Evolutionary conservation across 225 moss, liverwort and hornwort genomes (phyloP), one percentile per base, ranked within the genome.

Genomic region (Pleurozium schreberi): DNA sequence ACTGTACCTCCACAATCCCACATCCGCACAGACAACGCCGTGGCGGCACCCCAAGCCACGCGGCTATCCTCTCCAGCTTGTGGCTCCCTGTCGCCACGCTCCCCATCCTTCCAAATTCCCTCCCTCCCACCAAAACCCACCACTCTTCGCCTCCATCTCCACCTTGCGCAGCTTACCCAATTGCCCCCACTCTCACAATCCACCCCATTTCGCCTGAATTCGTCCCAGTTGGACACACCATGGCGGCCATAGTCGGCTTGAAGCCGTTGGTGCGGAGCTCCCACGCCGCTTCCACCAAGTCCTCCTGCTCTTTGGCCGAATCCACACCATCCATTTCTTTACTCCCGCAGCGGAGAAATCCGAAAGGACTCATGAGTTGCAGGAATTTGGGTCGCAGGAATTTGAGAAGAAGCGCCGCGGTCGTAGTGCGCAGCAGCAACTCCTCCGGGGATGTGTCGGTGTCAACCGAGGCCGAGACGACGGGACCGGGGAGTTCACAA

Each of bases 371-470:
- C 53, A 5, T 6, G 88, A 34, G 58, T 13, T 20, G 67, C 30
- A 66, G 75, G 64, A 45, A 47, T 49, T 38, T 11, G 88, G 61
- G 69, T 12, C 19, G 60, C 25, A 60, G 75, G 74, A 49, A 38
- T 52, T 40, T 27, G 76, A 75, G 80, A 86, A 84, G 86, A 74
- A 27, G 36, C 16, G 55, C 63, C 66, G 43, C 65, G 28, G 43
- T 75, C 16, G 89, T 92, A 16, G 83, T 91, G 30, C 87, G 91
- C 89, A 92, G 78, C 90, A 92, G 73, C 80, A 92, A 53, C 71
- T 81, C 81, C 52, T 71, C 90, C 27, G 96, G 93, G 18, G 95
- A 95, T 26, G 91, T 95, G 11, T 94, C 95, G 23, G 95, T 95
- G 36, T 95, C 95, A 14, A 60, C 93, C 9, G 88, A 95, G 83